Evolutionary conservation across 2,329 filamentous ascomycete genomes (phyloP).

Genomic region (Leptosphaerulina australis): DNA sequence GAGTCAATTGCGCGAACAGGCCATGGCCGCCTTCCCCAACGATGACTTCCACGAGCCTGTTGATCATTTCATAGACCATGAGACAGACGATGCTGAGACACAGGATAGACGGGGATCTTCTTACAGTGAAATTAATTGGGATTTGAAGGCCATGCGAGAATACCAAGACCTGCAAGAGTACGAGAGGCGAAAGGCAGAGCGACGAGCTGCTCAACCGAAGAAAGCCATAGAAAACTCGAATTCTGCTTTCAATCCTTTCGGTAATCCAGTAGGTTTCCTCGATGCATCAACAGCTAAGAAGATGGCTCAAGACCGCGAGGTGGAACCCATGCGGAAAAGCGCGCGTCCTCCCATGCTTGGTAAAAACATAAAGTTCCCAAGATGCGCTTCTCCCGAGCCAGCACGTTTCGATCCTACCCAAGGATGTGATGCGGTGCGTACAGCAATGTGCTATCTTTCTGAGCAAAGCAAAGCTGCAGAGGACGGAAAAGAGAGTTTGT

Average conservation of each 20-base stretch:
- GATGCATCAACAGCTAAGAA: conserved; percentile 35
- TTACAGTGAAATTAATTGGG: conserved; percentile 71
- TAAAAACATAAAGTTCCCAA: conserved; percentile 77
- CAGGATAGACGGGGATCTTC: conserved; percentile 63
- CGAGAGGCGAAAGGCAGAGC: conserved; percentile 31
- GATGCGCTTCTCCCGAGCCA: conserved; percentile 80
- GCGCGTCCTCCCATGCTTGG: conserved; percentile 87
- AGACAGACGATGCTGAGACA: conserved; percentile 50
- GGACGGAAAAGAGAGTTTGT: conserved; percentile 60
- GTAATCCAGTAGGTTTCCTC: conserved; percentile 44
- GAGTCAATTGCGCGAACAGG: conserved; percentile 77
- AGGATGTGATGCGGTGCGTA: conserved; percentile 56
- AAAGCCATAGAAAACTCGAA: conserved; percentile 33
- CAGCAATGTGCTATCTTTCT: conserved; percentile 58
- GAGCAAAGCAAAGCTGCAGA: conserved; percentile 55
- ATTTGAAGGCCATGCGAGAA: conserved; percentile 79
- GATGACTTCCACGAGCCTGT: conserved; percentile 71
- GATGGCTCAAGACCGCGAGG: conserved; percentile 47
- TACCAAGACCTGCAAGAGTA: conserved; percentile 68
- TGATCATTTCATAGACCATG: conserved; percentile 72
- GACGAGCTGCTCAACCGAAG: conserved; percentile 44
- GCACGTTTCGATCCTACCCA: conserved; percentile 84
- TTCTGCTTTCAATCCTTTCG: conserved; percentile 44
- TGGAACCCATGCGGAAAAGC: conserved; percentile 63
- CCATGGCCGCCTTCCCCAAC: conserved; percentile 77